phyloP scores from a whole-genome alignment of 2,329 filamentous ascomycete species.

The Fusarium sp. region DNA sequence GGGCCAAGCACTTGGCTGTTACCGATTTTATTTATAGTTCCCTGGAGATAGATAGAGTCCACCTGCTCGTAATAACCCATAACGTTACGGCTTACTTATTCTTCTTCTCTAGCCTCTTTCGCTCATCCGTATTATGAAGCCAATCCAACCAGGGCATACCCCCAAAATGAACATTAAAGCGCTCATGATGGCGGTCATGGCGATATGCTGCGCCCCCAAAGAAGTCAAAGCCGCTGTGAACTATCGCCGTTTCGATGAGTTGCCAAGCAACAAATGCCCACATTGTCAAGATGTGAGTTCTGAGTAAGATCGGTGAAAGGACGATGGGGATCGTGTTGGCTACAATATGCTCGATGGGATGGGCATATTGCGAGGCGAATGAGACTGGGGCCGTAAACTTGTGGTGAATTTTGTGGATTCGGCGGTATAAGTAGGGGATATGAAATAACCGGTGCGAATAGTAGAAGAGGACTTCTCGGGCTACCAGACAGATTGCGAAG shows the following conservation, averaged over 20 bases:
- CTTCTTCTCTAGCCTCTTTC: background rate
- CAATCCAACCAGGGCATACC: slow-evolving; percentile 64
- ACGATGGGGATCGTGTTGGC: slow-evolving; percentile 64
- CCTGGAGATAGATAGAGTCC: too few relatives aligned
- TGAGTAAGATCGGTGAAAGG: slow-evolving; percentile 59
- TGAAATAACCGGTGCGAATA: slow-evolving; percentile 66
- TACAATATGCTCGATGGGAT: slow-evolving; percentile 66
- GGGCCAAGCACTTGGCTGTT: too few relatives aligned
- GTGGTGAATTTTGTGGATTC: slow-evolving; percentile 68
- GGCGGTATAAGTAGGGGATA: slow-evolving; percentile 57
- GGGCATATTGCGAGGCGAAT: slow-evolving; percentile 66
- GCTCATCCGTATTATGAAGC: slow-evolving; percentile 61
- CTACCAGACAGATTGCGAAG: slow-evolving; percentile 53
- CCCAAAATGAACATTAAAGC: slow-evolving; percentile 65
- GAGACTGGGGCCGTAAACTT: slow-evolving; percentile 66
- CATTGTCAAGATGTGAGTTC: slow-evolving; percentile 62
- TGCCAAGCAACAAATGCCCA: slow-evolving; percentile 61
- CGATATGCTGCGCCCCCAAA: slow-evolving; percentile 57
- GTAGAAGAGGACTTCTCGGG: slow-evolving; percentile 66
- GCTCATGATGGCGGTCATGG: slow-evolving; percentile 69
- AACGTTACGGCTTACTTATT: too few relatives aligned
- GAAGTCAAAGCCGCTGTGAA: slow-evolving; percentile 69
- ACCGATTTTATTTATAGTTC: too few relatives aligned
- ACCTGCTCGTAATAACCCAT: too few relatives aligned
- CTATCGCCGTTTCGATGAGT: slow-evolving; percentile 63